Conservation (phyloP, 108 stramenopile species). For the Skeletonema menzelii region DNA sequence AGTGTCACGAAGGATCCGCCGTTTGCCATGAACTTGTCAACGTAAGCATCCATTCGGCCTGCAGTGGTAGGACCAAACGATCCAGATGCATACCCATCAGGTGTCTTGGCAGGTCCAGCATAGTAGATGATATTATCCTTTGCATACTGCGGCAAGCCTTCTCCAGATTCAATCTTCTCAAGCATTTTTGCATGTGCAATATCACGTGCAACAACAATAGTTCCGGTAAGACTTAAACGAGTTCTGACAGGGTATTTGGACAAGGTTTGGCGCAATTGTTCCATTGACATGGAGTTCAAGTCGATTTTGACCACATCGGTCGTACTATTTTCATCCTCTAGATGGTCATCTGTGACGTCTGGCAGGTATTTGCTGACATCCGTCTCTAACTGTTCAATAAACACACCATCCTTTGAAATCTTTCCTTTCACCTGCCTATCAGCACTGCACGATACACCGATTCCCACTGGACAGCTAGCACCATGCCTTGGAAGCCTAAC, state of each 20-base stretch:
- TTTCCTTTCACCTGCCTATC: slow-evolving; percentile 95
- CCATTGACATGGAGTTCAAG: slow-evolving; percentile 88
- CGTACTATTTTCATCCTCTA: slow-evolving; percentile 17
- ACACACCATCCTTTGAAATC: slow-evolving; percentile 94
- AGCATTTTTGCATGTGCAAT: slow-evolving; percentile 97
- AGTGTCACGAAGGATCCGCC: slow-evolving; percentile 93
- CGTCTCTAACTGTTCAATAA: slow-evolving; percentile 90
- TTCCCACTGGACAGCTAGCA: slow-evolving; percentile 95
- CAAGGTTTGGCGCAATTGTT: slow-evolving; percentile 77
- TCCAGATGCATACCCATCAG: slow-evolving; percentile 94
- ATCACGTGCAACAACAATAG: slow-evolving; percentile 95
- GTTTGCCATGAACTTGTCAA: slow-evolving; percentile 89
- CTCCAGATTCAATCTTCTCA: slow-evolving; percentile 87
- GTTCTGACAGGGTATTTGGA: slow-evolving; percentile 86
- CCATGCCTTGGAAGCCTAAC: slow-evolving; percentile 94
- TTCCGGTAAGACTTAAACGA: slow-evolving; percentile 87
- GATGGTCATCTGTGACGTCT: slow-evolving; percentile 78
- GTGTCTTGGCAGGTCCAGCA: slow-evolving; percentile 97
- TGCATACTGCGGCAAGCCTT: slow-evolving; percentile 94
- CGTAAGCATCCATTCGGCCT: slow-evolving; percentile 97
- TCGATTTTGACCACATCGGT: slow-evolving; percentile 83
- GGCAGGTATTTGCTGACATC: slow-evolving; percentile 94
- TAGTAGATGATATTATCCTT: slow-evolving; percentile 97
- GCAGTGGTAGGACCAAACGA: slow-evolving; percentile 97
- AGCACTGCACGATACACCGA: slow-evolving; percentile 96